A percentile compares a stretch with the other conserved stretches of the same genome.
These are phyloP conservation scores for Microdochium bolleyi DNA, from an alignment of 2,329 filamentous ascomycete genomes.

Conservation along the genomic window DNA sequence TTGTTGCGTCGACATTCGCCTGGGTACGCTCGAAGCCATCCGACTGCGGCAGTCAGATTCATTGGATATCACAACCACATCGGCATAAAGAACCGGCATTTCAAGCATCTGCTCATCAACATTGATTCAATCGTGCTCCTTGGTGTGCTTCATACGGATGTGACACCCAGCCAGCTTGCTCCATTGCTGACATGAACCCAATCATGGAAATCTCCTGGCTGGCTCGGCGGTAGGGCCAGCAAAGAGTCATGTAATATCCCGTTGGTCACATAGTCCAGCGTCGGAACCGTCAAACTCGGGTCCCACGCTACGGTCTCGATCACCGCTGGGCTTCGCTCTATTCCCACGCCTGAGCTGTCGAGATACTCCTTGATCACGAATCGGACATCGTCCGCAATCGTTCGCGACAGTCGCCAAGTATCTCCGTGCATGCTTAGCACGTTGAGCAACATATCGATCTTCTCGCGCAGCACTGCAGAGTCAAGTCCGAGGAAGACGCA, in stretches of 20 bases:
- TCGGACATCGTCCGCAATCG: constrained; percentile 23
- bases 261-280: not conserved
- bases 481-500: constrained; percentile 23
- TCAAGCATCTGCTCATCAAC: too few relatives aligned
- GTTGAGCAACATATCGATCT: constrained; percentile 19
- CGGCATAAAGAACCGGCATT: too few relatives aligned
- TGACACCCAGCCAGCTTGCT: not conserved
- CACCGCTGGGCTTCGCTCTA: constrained; percentile 6
- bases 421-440: constrained; percentile 22
- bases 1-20: too few relatives aligned
- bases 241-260: not conserved
- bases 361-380: constrained; percentile 17
- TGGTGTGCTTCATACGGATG: not conserved
- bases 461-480: constrained; percentile 20
- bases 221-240: not conserved
- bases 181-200: not conserved
- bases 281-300: not conserved
- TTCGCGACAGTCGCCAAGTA: constrained; percentile 23
- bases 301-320: not conserved
- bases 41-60: too few relatives aligned
- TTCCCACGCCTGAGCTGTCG: constrained; percentile 6
- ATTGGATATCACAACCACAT: too few relatives aligned
- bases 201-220: not conserved
- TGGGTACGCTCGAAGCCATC: too few relatives aligned
- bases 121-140: too few relatives aligned